These are phyloP conservation scores for Adansonia madagascariensis DNA, from an alignment of 441 rosid species.

Conservation along the genomic window DNA sequence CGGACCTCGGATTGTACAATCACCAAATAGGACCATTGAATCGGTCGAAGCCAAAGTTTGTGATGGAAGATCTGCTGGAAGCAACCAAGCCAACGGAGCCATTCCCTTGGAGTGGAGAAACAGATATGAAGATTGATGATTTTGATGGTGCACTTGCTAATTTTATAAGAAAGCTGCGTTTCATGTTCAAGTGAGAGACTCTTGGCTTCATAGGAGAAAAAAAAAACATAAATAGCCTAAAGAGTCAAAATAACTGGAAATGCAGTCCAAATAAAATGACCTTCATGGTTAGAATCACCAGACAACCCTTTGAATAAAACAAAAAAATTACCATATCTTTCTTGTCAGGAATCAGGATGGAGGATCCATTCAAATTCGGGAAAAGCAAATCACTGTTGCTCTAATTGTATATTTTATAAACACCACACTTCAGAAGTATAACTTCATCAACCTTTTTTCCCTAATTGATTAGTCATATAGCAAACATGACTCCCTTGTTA, in stretches of 20 bases:
- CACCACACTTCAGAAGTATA: no score
- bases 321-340: no score
- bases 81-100: conserved; percentile 57
- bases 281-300: no score
- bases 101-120: conserved; percentile 63
- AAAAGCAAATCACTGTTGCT: no score
- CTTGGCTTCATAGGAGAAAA: not conserved
- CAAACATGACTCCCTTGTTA: no score
- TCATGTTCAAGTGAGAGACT: conserved; percentile 35
- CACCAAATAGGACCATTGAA: conserved; percentile 54
- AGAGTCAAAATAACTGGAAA: conserved; percentile 3
- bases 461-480: no score
- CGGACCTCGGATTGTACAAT: conserved; percentile 54
- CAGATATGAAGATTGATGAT: conserved; percentile 60
- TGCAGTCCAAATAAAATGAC: no score
- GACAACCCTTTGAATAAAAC: no score
- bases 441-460: no score
- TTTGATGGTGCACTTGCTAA: conserved; percentile 45
- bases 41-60: conserved; percentile 48
- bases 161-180: conserved; percentile 40
- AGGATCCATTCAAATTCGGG: no score
- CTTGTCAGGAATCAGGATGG: no score
- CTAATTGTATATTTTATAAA: no score
- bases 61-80: conserved; percentile 54
- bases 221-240: not conserved